Evolutionary conservation across 768 basidiomycete genomes (phyloP).

Genomic region (Royoungia palumana): DNA sequence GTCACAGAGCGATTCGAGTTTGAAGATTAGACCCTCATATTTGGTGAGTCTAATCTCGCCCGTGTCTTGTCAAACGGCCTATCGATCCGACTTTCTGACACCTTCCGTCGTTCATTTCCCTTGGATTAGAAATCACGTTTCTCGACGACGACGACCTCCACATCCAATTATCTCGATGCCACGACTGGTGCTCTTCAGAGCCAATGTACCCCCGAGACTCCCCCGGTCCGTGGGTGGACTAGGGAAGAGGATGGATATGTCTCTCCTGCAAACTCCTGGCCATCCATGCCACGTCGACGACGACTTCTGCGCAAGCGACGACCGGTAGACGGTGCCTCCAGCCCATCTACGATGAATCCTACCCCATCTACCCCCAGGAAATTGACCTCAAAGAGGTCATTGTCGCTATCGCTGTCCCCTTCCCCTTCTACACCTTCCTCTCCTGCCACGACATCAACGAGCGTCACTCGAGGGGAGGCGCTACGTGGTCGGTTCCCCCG

Average conservation of each 20-base stretch:
- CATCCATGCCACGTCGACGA: slow-evolving; percentile 23
- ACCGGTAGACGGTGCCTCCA: slow-evolving; percentile 8
- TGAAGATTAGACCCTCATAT: background rate
- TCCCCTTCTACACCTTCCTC: slow-evolving; percentile 4
- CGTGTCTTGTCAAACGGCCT: background rate
- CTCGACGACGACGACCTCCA: slow-evolving; percentile 34
- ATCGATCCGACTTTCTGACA: background rate
- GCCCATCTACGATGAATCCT: slow-evolving; percentile 1
- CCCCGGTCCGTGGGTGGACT: slow-evolving; percentile 5
- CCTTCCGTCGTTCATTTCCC: background rate
- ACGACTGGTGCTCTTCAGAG: slow-evolving; percentile 1
- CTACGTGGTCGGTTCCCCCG: slow-evolving; percentile 10
- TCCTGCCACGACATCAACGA: slow-evolving; percentile 1
- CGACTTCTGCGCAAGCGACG: slow-evolving; percentile 31
- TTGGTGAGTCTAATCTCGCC: slow-evolving; percentile 14
- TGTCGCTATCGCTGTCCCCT: slow-evolving; percentile 2
- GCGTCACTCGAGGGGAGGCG: background rate
- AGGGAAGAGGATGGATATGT: background rate
- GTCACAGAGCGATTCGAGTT: slow-evolving; percentile 11
- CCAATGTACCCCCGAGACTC: background rate
- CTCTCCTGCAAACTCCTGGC: slow-evolving; percentile 22
- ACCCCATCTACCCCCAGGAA: slow-evolving; percentile 15
- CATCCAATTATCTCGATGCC: slow-evolving; percentile 29
- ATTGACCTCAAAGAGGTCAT: background rate
- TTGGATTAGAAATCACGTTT: slow-evolving; percentile 32